These are phyloP conservation scores for Cladophialophora chaetospira DNA, from an alignment of 2,329 filamentous ascomycete genomes.

Conservation along the genomic window DNA sequence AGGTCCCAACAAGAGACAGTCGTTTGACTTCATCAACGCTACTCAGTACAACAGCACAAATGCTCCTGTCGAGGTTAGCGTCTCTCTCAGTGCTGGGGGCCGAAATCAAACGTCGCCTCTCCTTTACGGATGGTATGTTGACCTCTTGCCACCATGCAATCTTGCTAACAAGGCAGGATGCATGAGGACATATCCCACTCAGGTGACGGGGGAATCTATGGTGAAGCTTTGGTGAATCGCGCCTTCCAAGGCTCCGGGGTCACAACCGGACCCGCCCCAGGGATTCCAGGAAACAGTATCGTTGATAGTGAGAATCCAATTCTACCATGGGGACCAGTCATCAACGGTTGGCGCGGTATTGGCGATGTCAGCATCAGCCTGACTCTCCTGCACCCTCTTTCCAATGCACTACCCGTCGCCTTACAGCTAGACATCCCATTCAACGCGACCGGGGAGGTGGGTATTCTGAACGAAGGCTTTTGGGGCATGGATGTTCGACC, in stretches of 20 bases:
- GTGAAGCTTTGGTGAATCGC: slow-evolving; percentile 40
- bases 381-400: slow-evolving; percentile 47
- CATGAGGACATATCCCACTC: slow-evolving; percentile 30
- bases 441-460: slow-evolving; percentile 45
- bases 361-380: slow-evolving; percentile 38
- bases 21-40: slow-evolving; percentile 20
- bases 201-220: slow-evolving; percentile 39
- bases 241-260: slow-evolving; percentile 40
- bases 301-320: slow-evolving; percentile 35
- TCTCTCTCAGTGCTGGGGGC: slow-evolving; percentile 12
- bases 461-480: slow-evolving; percentile 53
- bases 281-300: slow-evolving; percentile 33
- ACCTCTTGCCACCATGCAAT: not conserved
- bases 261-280: slow-evolving; percentile 25
- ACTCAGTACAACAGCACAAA: slow-evolving; percentile 11
- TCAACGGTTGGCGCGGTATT: slow-evolving; percentile 38
- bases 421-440: slow-evolving; percentile 44
- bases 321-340: slow-evolving; percentile 35
- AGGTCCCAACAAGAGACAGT: slow-evolving; percentile 11
- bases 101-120: slow-evolving; percentile 26
- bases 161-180: slow-evolving; percentile 6
- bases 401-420: slow-evolving; percentile 47
- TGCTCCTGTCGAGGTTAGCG: slow-evolving; percentile 15
- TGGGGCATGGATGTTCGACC: slow-evolving; percentile 55
- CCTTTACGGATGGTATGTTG: slow-evolving; percentile 30